Base-by-base conservation (phyloP, 768 basidiomycete genomes). In the Mycena kentingensis region DNA sequence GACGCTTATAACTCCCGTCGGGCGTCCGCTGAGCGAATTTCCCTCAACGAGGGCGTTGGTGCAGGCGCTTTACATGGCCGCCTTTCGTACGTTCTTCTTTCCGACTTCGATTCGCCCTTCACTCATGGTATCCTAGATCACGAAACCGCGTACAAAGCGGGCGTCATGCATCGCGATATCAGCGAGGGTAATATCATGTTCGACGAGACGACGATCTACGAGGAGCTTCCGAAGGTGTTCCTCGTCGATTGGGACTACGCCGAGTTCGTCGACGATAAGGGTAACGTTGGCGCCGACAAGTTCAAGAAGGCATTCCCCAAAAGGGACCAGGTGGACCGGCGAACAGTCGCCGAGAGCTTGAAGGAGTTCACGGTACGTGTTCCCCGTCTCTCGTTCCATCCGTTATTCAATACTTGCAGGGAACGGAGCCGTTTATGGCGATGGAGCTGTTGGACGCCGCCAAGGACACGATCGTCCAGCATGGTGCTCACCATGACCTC, bases 401-500 rank as follows among this genome's bases (percentile, higher is more conserved):
- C n/a, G n/a, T n/a, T n/a, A n/a, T n/a, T n/a, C n/a, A n/a, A n/a
- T n/a, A n/a, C n/a, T n/a, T n/a, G n/a, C n/a, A n/a, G n/a, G n/a
- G n/a, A n/a, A n/a, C n/a, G n/a, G n/a, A n/a, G n/a, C n/a, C n/a
- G n/a, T n/a, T n/a, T n/a, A n/a, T n/a, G n/a, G n/a, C n/a, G n/a
- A n/a, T n/a, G n/a, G n/a, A n/a, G n/a, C n/a, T n/a, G n/a, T n/a
- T n/a, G n/a, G n/a, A n/a, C n/a, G n/a, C n/a, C n/a, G n/a, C n/a
- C n/a, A n/a, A n/a, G n/a, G n/a, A n/a, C n/a, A n/a, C n/a, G n/a
- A n/a, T n/a, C n/a, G n/a, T n/a, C n/a, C n/a, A n/a, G n/a, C n/a
- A n/a, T n/a, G n/a, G n/a, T n/a, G n/a, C n/a, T n/a, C n/a, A n/a
- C 31, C 52, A 53, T 37, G 52, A 53, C 18, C 38, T 53, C 12